These are phyloP conservation scores for Entomortierella lignicola DNA, from an alignment of 192 early-diverging fungal species.

Conservation along the genomic window DNA sequence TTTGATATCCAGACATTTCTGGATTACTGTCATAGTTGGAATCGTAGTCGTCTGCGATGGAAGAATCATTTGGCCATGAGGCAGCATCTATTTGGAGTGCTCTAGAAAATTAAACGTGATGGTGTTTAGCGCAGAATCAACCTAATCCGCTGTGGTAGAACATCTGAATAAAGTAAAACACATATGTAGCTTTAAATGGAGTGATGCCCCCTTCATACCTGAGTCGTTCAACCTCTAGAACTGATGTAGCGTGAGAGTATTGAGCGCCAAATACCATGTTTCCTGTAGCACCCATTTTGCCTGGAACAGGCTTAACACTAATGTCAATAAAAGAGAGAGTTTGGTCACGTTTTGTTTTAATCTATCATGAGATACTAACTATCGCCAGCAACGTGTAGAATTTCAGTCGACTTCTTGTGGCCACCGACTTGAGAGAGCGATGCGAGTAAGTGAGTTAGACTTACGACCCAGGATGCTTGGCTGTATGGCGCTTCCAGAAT, in stretches of 20 bases:
- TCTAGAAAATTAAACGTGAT: conserved; percentile 4
- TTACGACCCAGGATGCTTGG: conserved; percentile 49
- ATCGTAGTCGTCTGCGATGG: conserved; percentile 34
- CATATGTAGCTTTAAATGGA: too few relatives aligned
- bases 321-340: neutral
- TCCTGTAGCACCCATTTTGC: conserved; percentile 53
- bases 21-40: conserved; percentile 43
- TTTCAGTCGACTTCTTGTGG: neutral
- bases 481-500: conserved; percentile 46
- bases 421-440: neutral
- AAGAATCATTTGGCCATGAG: conserved; percentile 26
- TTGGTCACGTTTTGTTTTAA: neutral
- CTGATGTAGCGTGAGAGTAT: conserved; percentile 59
- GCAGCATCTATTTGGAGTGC: conserved; percentile 45
- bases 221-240: conserved; percentile 47
- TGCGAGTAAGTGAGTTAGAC: neutral
- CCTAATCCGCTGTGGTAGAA: neutral
- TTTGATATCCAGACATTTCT: conserved; percentile 52
- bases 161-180: too few relatives aligned
- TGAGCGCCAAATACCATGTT: conserved; percentile 58
- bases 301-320: conserved; percentile 59
- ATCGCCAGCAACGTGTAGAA: neutral
- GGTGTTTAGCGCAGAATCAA: neutral
- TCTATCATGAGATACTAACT: neutral
- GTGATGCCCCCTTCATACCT: conserved; percentile 8